A percentile compares a stretch with the other conserved stretches of the same genome.
Evolutionary conservation across 1,284 basidiomycete species (phyloP).

Genomic region (Ganoderma resinaceum): DNA sequence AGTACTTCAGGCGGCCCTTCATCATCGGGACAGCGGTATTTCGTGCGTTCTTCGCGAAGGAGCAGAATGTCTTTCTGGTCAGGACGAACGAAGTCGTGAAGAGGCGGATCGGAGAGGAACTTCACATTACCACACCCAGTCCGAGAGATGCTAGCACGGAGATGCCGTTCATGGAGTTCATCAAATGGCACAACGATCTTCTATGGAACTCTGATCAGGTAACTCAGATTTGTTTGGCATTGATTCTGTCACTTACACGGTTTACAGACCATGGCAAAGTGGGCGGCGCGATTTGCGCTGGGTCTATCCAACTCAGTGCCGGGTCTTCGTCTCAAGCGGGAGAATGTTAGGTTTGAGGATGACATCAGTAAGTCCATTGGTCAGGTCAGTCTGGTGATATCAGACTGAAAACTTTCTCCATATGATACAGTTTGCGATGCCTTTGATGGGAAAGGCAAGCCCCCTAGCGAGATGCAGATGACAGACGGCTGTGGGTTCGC

Average conservation of each 20-base stretch:
- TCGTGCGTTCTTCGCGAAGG: conserved; percentile 48
- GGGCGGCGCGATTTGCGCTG: conserved; percentile 47
- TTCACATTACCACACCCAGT: background rate
- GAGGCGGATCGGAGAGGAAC: background rate
- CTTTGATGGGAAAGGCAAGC: conserved; percentile 32
- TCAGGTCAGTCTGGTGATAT: background rate
- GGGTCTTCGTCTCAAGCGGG: conserved; percentile 38
- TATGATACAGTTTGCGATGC: conserved; percentile 23
- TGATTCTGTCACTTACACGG: background rate
- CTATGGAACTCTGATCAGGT: conserved; percentile 44
- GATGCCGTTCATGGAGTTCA: conserved; percentile 37
- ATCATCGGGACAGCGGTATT: conserved; percentile 45
- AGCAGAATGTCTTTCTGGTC: conserved; percentile 43
- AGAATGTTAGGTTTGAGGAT: conserved; percentile 35
- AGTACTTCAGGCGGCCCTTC: conserved; percentile 44
- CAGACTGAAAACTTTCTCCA: conserved; percentile 5
- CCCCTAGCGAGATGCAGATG: conserved; percentile 46
- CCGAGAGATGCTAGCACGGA: background rate
- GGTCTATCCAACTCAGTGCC: conserved; percentile 50
- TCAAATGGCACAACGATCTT: conserved; percentile 46
- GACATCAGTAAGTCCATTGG: conserved; percentile 42
- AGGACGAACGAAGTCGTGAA: conserved; percentile 42
- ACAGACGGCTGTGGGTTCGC: conserved; percentile 54
- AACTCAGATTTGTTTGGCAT: background rate
- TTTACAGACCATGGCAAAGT: conserved; percentile 48